Evolutionary conservation across 495 filamentous ascomycete genomes (phyloP), one percentile per base, ranked within the genome.

Genomic region (Recurvomyces mirabilis): DNA sequence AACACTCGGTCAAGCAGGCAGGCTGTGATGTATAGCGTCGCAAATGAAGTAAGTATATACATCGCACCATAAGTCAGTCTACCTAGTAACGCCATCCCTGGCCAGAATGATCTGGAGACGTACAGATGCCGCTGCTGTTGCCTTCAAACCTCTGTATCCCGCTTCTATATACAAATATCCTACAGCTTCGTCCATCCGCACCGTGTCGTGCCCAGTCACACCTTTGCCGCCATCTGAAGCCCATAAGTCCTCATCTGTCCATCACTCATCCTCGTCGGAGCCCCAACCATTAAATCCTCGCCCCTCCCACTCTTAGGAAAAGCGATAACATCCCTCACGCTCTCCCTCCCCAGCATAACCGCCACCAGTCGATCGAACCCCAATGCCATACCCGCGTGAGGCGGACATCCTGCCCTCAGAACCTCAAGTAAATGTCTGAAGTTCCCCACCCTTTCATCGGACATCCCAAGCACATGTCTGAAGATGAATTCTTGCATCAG

Each of bases 281-380:
- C 81, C 35, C 74, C 75, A 13, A 94, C 85, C 60, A 87, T 71
- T 21, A 73, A 59, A 63, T 98, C 91, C 56, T 89, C 82, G 0
- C 86, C 84, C 61, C 80, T 89, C 25, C 82, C 82, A 38, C 70
- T 82, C 65, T 98, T 98, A 2, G 91, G 91, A 60, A 98, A 98
- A 1, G 89, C 89, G 58, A 95, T 94, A 13, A 96, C 91, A 66
- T 98, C 89, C 42, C 82, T 65, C 7, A 98, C 74, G 5, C 77
- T 80, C 18, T 84, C 76, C 34, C 74, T 79, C 10, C 79, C 79
- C 17, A 79, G 68, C 67, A 96, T 73, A 4, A 93, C 68, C 5
- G 91, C 78, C n/a, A 91, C 67, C 23, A 96, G 65, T 28, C 91
- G 77, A 56, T 98, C 91, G 56, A 94, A 94, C 0, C 91, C 91